These are phyloP conservation scores for Penicillium antarcticum DNA, from an alignment of 495 filamentous ascomycete genomes.

Conservation along the genomic window DNA sequence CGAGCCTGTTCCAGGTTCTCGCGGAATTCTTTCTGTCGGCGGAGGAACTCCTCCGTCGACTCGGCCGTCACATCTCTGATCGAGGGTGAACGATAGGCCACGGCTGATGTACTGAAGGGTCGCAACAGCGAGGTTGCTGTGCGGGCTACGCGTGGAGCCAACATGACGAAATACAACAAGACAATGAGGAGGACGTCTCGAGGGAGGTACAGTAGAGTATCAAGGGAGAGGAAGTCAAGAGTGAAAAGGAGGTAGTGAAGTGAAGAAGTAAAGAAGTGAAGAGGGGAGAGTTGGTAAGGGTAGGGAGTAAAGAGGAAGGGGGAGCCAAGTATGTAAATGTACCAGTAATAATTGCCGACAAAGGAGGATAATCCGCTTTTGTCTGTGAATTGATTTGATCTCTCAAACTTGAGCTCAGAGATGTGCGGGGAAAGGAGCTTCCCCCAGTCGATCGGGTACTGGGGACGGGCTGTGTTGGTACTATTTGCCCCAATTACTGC, in stretches of 20 bases:
- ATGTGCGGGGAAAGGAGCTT: slow-evolving; percentile 6
- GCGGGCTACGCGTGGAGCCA: slow-evolving; percentile 47
- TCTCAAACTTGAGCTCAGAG: background rate
- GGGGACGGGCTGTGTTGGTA: background rate
- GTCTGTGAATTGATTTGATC: background rate
- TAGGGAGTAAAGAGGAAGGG: slow-evolving; percentile 5
- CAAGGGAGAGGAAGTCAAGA: slow-evolving; percentile 11
- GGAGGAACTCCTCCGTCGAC: slow-evolving; percentile 68
- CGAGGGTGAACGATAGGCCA: slow-evolving; percentile 62
- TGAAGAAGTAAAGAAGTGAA: slow-evolving; percentile 10
- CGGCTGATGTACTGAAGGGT: slow-evolving; percentile 57
- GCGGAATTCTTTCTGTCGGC: slow-evolving; percentile 81
- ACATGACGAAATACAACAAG: slow-evolving; percentile 32
- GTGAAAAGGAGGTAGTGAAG: slow-evolving; percentile 6
- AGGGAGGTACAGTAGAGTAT: slow-evolving; percentile 18
- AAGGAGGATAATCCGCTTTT: slow-evolving; percentile 2
- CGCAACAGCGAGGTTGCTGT: slow-evolving; percentile 50
- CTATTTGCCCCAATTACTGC: background rate
- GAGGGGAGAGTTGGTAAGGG: slow-evolving; percentile 14
- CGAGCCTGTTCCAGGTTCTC: slow-evolving; percentile 72
- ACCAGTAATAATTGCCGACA: slow-evolving; percentile 6
- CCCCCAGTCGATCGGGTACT: slow-evolving; percentile 2
- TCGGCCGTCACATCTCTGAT: slow-evolving; percentile 79
- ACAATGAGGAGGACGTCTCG: background rate
- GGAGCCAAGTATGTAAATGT: slow-evolving; percentile 2